Evolutionary conservation across 2,329 filamentous ascomycete species (phyloP), one percentile per base, ranked within the genome.

Genomic region (Colletotrichum truncatum): DNA sequence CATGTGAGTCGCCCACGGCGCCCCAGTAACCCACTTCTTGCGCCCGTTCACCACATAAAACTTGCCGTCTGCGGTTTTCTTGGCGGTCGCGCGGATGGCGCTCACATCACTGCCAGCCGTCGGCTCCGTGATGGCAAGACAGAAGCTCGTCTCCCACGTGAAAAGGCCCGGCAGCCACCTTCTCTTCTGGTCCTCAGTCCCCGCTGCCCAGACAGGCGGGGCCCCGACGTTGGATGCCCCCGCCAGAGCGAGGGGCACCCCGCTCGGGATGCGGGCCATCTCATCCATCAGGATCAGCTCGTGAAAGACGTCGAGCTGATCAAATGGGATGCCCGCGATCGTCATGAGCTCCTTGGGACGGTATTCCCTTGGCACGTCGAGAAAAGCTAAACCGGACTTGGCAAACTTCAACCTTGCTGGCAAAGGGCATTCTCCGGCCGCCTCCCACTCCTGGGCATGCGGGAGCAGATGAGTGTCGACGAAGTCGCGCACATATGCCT

Each of bases 1-100:
- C 73, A 86, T 85, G 72, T 88, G 87, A 51, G 87, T 83, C 11
- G 88, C 85, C 81, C 82, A 88, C 1, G 86, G 82, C 12, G 81
- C 85, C 48, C 87, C 87, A 1, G 89, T 90, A 68, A 91, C 91
- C 87, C 88, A 90, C 73, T 90, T 90, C 80, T 91, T 91, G 53
- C 84, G 83, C 0, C 89, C 89, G 61, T 89, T 90, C n/a, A 91
- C 87, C 34, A 89, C 71, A 69, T 90, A 91, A 51, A 78, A 73
- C 32, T 80, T 77, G 0, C 83, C 85, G 36, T 85, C 79, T 2
- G 67, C 11, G 0, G 74, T 68, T 25, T 78, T 79, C 36, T 76
- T 73, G 0, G 89, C 89, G 0, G 85, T 90, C 3, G 89, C 90
- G 54, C 81, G 80, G 45, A 92, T 84, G 67, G 85, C 86, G 1